Evolutionary conservation across 2,329 filamentous ascomycete genomes (phyloP).

Genomic region (Colletotrichum simmondsii): DNA sequence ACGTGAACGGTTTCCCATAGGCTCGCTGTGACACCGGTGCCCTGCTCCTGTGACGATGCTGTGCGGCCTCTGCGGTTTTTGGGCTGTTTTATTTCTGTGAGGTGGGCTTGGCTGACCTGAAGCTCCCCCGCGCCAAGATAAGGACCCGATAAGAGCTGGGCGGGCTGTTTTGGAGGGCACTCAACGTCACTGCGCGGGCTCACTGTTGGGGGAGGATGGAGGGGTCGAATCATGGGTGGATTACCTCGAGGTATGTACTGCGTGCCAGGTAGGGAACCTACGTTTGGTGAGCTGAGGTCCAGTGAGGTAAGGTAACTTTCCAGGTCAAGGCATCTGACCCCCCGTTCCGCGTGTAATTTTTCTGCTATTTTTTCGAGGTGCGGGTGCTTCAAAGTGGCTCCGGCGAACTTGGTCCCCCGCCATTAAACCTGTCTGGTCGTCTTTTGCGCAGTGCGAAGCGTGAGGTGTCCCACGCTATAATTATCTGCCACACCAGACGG

Average conservation of each 20-base stretch:
- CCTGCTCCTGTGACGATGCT: slow-evolving; percentile 20
- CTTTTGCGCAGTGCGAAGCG: not conserved
- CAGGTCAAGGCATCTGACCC: too few species aligned
- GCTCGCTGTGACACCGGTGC: slow-evolving; percentile 6
- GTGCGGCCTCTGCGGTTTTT: not conserved
- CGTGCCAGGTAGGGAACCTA: not conserved
- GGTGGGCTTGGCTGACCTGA: slow-evolving; percentile 24
- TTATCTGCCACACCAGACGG: slow-evolving; percentile 17
- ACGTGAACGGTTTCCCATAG: slow-evolving; percentile 22
- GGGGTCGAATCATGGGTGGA: not conserved
- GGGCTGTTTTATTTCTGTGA: not conserved
- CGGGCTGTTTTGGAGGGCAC: not conserved
- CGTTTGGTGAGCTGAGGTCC: not conserved
- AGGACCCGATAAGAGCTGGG: slow-evolving; percentile 30
- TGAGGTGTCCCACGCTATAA: slow-evolving; percentile 18
- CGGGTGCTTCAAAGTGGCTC: slow-evolving; percentile 3
- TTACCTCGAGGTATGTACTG: not conserved
- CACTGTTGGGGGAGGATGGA: slow-evolving; percentile 24
- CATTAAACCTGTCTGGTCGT: slow-evolving; percentile 11
- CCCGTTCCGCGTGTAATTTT: not conserved
- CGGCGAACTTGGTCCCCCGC: slow-evolving; percentile 12
- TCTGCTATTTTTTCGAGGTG: slow-evolving; percentile 12
- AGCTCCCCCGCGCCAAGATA: slow-evolving; percentile 35
- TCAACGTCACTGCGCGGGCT: not conserved
- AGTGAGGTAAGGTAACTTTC: not conserved